Conservation (phyloP, 2,329 filamentous ascomycete genomes). For the Colletotrichum tropicale region DNA sequence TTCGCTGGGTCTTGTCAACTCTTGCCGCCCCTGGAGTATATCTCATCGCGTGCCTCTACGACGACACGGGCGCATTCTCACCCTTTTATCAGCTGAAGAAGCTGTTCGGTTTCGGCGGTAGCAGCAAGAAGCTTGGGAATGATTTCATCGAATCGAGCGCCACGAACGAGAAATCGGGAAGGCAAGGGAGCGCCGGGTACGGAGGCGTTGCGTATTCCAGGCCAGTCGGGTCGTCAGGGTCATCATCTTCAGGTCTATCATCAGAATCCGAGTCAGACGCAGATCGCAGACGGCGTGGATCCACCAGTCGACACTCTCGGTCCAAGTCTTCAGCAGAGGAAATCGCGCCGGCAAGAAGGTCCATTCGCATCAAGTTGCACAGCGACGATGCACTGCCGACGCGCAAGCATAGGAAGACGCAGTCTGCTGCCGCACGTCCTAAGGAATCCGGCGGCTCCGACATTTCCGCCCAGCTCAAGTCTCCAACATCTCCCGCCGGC, state of each 20-base stretch:
- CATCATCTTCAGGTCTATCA: constrained; percentile 68
- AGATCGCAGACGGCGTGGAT: constrained; percentile 34
- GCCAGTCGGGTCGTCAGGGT: constrained; percentile 44
- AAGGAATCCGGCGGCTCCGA: constrained; percentile 47
- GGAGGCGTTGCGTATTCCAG: constrained; percentile 19
- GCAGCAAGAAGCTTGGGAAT: constrained; percentile 52
- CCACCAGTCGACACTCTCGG: constrained; percentile 57
- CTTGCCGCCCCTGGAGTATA: constrained; percentile 83
- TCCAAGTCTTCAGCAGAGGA: constrained; percentile 72
- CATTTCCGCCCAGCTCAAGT: constrained; percentile 85
- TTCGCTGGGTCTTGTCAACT: constrained; percentile 80
- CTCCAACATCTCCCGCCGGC: constrained; percentile 82
- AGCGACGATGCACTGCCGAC: constrained; percentile 78
- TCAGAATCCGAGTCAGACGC: constrained; percentile 75
- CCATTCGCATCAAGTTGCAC: constrained; percentile 89
- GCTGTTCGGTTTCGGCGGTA: constrained; percentile 56
- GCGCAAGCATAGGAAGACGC: constrained; percentile 71
- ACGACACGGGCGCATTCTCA: constrained; percentile 79
- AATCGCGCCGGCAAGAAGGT: constrained; percentile 71
- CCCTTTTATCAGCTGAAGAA: constrained; percentile 75
- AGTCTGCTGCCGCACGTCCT: constrained; percentile 50
- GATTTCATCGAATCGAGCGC: constrained; percentile 31
- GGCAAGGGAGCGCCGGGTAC: constrained; percentile 16
- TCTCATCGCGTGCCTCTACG: constrained; percentile 81
- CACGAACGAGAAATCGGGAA: constrained; percentile 32